phyloP scores from a whole-genome alignment of 2,329 filamentous ascomycete species.

The Paracamarosporium sp. region DNA sequence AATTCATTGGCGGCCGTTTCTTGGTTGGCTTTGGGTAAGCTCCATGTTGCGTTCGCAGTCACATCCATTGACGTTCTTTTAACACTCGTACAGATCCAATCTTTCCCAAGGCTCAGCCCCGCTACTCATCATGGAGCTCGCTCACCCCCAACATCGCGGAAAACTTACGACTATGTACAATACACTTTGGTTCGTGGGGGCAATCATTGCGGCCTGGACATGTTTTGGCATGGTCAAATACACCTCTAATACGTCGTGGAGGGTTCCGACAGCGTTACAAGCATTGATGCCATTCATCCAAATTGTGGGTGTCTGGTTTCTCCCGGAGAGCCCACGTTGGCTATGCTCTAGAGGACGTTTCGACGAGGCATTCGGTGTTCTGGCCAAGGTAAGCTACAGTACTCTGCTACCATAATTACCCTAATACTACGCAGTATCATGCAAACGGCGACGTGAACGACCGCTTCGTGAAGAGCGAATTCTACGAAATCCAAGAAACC shows the following conservation, averaged over 20 bases:
- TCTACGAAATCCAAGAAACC: conserved; percentile 70
- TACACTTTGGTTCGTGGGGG: conserved; percentile 70
- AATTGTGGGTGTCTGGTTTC: conserved; percentile 65
- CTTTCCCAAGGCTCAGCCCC: conserved; percentile 66
- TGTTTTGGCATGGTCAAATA: conserved; percentile 48
- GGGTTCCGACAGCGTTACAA: conserved; percentile 61
- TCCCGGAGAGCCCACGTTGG: conserved; percentile 72
- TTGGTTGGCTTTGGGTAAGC: neutral
- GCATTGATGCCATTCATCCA: conserved; percentile 62
- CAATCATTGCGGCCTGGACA: conserved; percentile 66
- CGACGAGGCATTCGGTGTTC: conserved; percentile 66
- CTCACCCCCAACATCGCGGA: conserved; percentile 72
- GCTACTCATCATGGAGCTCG: conserved; percentile 69
- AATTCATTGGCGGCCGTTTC: neutral
- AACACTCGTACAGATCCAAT: neutral
- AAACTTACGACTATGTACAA: conserved; percentile 72
- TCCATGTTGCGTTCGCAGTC: neutral
- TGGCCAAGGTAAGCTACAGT: conserved; percentile 60
- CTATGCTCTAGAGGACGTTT: conserved; percentile 68
- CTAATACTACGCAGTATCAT: conserved; percentile 46
- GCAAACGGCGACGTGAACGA: conserved; percentile 66
- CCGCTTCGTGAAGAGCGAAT: conserved; percentile 69
- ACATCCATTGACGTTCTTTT: neutral
- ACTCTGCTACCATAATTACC: neutral
- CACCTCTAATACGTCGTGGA: conserved; percentile 55